Conservation (phyloP, 768 basidiomycete genomes). For the Panellus pusillus region DNA sequence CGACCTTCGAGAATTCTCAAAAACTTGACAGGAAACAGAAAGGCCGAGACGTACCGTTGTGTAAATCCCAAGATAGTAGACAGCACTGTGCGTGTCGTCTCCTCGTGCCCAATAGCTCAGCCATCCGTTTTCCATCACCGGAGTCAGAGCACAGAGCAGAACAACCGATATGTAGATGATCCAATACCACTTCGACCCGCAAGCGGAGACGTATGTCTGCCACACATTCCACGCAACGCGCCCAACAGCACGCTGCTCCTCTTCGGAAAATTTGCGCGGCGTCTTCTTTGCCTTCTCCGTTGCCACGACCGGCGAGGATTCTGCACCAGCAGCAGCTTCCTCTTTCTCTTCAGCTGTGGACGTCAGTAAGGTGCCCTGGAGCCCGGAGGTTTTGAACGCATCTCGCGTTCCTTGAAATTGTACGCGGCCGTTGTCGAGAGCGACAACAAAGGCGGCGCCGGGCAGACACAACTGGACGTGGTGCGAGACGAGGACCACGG, state of each 20-base stretch:
- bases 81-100: slow-evolving; percentile 40
- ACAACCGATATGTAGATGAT: slow-evolving; percentile 47
- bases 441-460: slow-evolving; percentile 81
- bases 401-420: slow-evolving; percentile 65
- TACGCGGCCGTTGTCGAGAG: slow-evolving; percentile 76
- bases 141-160: slow-evolving; percentile 57
- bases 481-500: slow-evolving; percentile 91
- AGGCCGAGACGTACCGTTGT: slow-evolving; percentile 52
- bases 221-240: slow-evolving; percentile 66
- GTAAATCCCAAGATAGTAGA: slow-evolving; percentile 72
- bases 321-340: too few relatives aligned
- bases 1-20: too few relatives aligned
- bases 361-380: too few relatives aligned
- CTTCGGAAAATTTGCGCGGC: slow-evolving; percentile 81
- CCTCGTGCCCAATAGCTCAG: slow-evolving; percentile 66
- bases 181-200: slow-evolving; percentile 58
- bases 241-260: slow-evolving; percentile 76
- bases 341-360: slow-evolving; percentile 38
- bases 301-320: slow-evolving; percentile 17
- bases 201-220: slow-evolving; percentile 52
- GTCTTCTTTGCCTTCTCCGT: slow-evolving; percentile 49
- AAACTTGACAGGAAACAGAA: too few relatives aligned
- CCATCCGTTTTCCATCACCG: slow-evolving; percentile 74
- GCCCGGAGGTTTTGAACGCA: slow-evolving; percentile 59
- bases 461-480: slow-evolving; percentile 86